phyloP scores from a whole-genome alignment of 805 yeast genomes.

The Starmerella apis region DNA sequence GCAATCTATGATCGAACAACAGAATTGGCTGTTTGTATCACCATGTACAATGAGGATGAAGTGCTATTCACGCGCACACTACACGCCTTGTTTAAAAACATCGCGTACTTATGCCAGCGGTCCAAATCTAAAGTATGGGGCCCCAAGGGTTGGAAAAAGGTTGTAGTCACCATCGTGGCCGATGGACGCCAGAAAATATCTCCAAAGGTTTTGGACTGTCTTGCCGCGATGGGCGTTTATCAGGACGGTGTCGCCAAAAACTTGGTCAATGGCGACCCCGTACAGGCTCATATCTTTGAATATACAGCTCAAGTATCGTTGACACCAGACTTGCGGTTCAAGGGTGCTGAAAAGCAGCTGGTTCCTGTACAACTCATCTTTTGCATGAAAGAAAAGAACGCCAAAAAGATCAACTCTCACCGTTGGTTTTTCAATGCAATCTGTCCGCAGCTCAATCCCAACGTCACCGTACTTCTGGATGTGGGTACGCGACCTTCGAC shows the following conservation, averaged over 20 bases:
- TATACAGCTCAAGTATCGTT: constrained; percentile 91
- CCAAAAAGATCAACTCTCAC: constrained; percentile 91
- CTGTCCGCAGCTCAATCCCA: constrained; percentile 86
- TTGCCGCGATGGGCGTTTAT: constrained; percentile 92
- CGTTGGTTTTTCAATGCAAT: constrained; percentile 95
- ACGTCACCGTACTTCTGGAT: constrained; percentile 77
- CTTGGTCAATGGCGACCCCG: constrained; percentile 80
- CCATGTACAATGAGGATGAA: constrained; percentile 97
- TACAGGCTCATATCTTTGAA: constrained; percentile 88
- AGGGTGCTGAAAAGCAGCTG: constrained; percentile 71
- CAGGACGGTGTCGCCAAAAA: constrained; percentile 97
- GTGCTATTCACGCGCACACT: constrained; percentile 79
- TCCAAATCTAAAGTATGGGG: constrained; percentile 87
- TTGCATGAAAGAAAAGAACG: constrained; percentile 84
- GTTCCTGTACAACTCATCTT: constrained; percentile 90
- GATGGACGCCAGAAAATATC: constrained; percentile 90
- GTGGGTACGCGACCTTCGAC: constrained; percentile 96
- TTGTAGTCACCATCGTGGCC: constrained; percentile 80
- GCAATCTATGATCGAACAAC: constrained; percentile 71
- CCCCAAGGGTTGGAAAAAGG: constrained; percentile 90
- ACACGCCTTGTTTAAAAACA: constrained; percentile 87
- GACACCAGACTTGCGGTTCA: constrained; percentile 78
- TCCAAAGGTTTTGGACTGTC: constrained; percentile 72
- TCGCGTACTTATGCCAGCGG: constrained; percentile 77
- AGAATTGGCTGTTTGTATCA: constrained; percentile 81